Evolutionary conservation across 352 stramenopile genomes (phyloP).

Genomic region (Pythium angustatum): DNA sequence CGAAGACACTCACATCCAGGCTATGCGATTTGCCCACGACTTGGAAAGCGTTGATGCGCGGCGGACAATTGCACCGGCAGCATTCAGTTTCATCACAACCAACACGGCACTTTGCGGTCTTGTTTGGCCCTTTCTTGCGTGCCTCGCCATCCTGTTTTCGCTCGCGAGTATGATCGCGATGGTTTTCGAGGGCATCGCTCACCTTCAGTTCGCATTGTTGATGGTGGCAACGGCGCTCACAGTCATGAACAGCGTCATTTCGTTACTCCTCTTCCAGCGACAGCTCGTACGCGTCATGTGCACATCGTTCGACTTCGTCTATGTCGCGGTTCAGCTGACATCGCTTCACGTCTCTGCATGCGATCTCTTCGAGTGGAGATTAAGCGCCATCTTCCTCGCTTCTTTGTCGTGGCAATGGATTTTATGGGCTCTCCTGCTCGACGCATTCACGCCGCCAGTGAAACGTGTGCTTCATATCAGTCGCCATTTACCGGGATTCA

Average conservation of each 20-base stretch:
- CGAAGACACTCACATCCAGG: constrained; percentile 1
- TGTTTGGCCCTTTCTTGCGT: not conserved
- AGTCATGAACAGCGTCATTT: constrained; percentile 9
- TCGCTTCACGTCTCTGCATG: constrained; percentile 16
- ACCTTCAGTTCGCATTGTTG: not conserved
- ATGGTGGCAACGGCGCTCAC: constrained; percentile 7
- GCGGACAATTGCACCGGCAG: not conserved
- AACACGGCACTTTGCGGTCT: not conserved
- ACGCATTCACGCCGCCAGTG: constrained; percentile 20
- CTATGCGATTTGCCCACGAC: not conserved
- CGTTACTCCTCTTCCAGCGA: constrained; percentile 13
- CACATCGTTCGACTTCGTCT: constrained; percentile 30
- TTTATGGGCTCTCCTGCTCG: constrained; percentile 17
- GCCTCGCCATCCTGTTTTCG: not conserved
- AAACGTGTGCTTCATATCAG: not conserved
- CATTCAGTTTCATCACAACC: not conserved
- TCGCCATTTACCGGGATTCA: not conserved
- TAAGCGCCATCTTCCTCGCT: constrained; percentile 2
- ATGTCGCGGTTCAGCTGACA: constrained; percentile 24
- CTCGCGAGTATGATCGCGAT: not conserved
- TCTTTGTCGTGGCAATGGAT: constrained; percentile 17
- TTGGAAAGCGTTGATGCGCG: not conserved
- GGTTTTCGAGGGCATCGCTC: not conserved
- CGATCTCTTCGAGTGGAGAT: constrained; percentile 23
- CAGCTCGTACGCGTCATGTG: constrained; percentile 14